phyloP scores from a whole-genome alignment of 805 yeast species.

The Metahyphopichia silvanorum region DNA sequence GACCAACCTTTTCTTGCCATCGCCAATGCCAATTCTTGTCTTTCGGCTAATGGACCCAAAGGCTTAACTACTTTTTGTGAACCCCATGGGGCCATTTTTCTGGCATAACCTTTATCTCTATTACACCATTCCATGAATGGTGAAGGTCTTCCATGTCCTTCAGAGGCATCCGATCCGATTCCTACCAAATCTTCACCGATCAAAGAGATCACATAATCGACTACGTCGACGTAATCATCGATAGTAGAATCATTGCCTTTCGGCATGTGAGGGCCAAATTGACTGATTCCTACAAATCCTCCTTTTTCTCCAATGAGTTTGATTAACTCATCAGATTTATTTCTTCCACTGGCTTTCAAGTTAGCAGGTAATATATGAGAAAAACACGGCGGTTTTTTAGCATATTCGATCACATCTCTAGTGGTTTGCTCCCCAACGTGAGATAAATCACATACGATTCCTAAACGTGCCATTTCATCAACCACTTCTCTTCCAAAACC shows the following conservation, averaged over 20 bases:
- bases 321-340: too few relatives aligned
- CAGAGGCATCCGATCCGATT: slow-evolving; percentile 19
- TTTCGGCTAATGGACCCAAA: slow-evolving; percentile 7
- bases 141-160: slow-evolving; percentile 17
- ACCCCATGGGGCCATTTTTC: slow-evolving; percentile 11
- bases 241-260: slow-evolving; percentile 15
- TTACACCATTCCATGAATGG: slow-evolving; percentile 12
- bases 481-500: slow-evolving; percentile 12
- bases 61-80: slow-evolving; percentile 11
- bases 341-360: too few relatives aligned
- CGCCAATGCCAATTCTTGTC: slow-evolving; percentile 7
- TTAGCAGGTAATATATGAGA: too few relatives aligned
- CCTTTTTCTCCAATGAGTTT: slow-evolving; percentile 9
- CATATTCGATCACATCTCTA: slow-evolving; percentile 10
- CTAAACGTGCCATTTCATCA: slow-evolving; percentile 10
- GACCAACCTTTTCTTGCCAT: slow-evolving; percentile 12
- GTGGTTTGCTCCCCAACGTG: slow-evolving; percentile 10
- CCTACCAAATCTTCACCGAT: slow-evolving; percentile 12
- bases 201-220: slow-evolving; percentile 9
- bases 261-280: slow-evolving; percentile 12
- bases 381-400: slow-evolving; percentile 11
- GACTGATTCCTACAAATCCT: slow-evolving; percentile 10
- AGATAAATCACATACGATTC: slow-evolving; percentile 11
- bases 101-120: slow-evolving; percentile 10
- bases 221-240: slow-evolving; percentile 11